Evolutionary conservation across 345 rosid genomes (phyloP), one percentile per base, ranked within the genome.

Genomic region (Pistacia integerrima): DNA sequence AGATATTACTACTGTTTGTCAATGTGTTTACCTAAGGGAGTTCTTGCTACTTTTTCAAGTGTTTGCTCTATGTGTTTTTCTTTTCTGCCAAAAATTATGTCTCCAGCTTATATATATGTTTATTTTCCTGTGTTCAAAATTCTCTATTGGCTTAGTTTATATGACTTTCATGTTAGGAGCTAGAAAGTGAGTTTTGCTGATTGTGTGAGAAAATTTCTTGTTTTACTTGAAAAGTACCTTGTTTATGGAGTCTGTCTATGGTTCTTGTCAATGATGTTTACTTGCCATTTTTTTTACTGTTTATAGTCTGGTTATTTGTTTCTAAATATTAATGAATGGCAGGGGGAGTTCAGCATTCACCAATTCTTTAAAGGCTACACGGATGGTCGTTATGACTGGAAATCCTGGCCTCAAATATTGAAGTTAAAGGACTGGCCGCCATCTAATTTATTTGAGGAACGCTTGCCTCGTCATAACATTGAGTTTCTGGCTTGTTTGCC

Each of bases 401-500:
- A 33, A 67, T 38, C 0, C 7, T 93, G 98, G 97, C 97, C 97
- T 67, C 85, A 38, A 57, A 71, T 89, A 72, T 71, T 90, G 78
- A 92, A 93, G 77, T 81, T 94, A 79, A 91, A 90, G 85, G 97
- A 93, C 63, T 93, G 97, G 98, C 97, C 94, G 30, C 94, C 92
- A 64, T 83, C 93, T 64, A 86, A 81, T 58, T 70, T 74, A 57
- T 90, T 94, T 76, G 82, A 82, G 10, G 88, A 86, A 30, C 80
- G 82, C 62, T 63, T 94, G 81, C 94, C 93, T 2, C 93, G 94
- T 33, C 98, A 91, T 75, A 81, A 83, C 79, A 85, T 75, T 61
- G 95, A 94, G 89, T 89, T 90, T 83, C 48, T 81, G 17, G 69
- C 77, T 84, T 83, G 88, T 82, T 85, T 92, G 81, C 97, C 97